A percentile compares a stretch with the other conserved stretches of the same genome.
Conservation (phyloP, 2,329 filamentous ascomycete species). For the Fusarium goolgardi region DNA sequence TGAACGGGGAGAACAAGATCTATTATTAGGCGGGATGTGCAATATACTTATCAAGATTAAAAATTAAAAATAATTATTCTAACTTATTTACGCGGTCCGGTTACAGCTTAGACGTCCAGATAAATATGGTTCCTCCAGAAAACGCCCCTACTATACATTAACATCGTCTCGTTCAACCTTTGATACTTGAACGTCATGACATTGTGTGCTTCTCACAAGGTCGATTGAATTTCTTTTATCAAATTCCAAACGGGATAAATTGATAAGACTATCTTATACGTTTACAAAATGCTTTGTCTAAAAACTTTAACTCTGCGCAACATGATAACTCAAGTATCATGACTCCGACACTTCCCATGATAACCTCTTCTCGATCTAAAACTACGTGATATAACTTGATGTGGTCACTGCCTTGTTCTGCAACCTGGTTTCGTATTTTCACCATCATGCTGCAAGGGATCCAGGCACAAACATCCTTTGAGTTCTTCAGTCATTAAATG, state of each 20-base stretch:
- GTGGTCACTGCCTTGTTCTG: no score
- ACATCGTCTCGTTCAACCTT: no score
- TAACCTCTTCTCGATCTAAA: no score
- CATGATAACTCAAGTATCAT: no score
- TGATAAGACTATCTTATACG: fast-evolving
- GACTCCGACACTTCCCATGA: no score
- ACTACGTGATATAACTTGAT: no score
- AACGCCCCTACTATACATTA: neutral
- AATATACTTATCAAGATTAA: neutral
- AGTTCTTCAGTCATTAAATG: neutral
- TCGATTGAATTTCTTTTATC: neutral
- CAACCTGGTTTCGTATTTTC: no score
- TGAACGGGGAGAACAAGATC: neutral
- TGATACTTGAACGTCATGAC: neutral
- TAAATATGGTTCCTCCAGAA: fast-evolving
- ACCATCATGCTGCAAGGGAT: no score
- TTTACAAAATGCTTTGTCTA: fast-evolving
- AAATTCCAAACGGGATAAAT: neutral
- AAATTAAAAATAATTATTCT: neutral
- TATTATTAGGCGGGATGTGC: no score
- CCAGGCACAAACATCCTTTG: no score
- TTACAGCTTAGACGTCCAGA: fast-evolving
- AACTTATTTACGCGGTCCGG: fast-evolving
- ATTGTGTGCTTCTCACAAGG: neutral
- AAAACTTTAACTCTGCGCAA: neutral